These are phyloP conservation scores for Pholiota conissans DNA, from an alignment of 768 basidiomycete genomes.

Conservation along the genomic window DNA sequence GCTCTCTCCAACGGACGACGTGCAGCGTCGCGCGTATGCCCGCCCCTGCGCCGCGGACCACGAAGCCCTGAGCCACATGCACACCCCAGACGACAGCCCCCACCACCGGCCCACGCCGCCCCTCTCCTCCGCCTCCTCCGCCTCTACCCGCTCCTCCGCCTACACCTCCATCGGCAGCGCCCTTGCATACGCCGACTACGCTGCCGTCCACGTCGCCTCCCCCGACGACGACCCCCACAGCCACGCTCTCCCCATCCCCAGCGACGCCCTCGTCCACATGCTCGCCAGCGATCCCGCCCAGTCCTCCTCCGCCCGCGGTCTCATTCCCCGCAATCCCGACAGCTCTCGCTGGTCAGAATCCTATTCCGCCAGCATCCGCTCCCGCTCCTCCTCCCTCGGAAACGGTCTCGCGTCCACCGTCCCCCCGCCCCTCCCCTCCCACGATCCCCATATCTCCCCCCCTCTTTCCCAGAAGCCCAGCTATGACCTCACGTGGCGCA, in stretches of 20 bases:
- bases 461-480: constrained; percentile 56
- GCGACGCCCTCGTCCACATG: constrained; percentile 65
- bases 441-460: constrained; percentile 17
- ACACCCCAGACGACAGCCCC: constrained; percentile 72
- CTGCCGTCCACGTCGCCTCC: constrained; percentile 65
- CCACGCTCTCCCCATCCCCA: constrained; percentile 51
- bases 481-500: constrained; percentile 75
- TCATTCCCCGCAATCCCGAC: constrained; percentile 55
- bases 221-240: constrained; percentile 57
- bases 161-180: constrained; percentile 74
- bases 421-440: constrained; percentile 39
- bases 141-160: constrained; percentile 74
- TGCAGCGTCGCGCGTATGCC: constrained; percentile 1
- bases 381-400: constrained; percentile 69
- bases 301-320: constrained; percentile 42
- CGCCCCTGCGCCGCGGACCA: constrained; percentile 15
- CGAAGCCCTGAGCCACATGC: constrained; percentile 63
- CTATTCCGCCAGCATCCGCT: constrained; percentile 62
- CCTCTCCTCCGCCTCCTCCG: constrained; percentile 70
- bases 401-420: constrained; percentile 35
- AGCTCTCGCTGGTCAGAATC: constrained; percentile 74
- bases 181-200: constrained; percentile 58
- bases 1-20: constrained; percentile 5
- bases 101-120: constrained; percentile 35
- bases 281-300: constrained; percentile 51